These are phyloP conservation scores for Zygosaccharomyces bisporus DNA, from an alignment of 805 yeast species.

Conservation along the genomic window DNA sequence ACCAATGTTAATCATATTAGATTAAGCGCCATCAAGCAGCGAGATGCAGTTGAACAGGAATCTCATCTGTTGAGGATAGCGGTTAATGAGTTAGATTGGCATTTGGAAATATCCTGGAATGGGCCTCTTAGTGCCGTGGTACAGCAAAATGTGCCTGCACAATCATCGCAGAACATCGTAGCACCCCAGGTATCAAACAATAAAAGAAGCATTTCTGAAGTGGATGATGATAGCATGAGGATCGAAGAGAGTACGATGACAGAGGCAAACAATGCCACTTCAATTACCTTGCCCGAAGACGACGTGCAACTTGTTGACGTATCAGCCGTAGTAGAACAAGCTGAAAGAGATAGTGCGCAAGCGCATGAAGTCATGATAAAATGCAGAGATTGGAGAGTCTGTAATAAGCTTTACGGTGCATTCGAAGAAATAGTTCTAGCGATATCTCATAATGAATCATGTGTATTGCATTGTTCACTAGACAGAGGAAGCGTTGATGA, in stretches of 20 bases:
- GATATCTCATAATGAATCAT: constrained; percentile 52
- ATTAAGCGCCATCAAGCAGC: constrained; percentile 40
- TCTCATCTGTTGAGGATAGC: constrained; percentile 23
- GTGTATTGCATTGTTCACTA: constrained; percentile 62
- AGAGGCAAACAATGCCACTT: constrained; percentile 1
- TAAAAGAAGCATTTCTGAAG: neutral
- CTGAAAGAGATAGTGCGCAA: constrained; percentile 20
- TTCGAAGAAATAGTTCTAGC: constrained; percentile 60
- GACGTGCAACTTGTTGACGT: constrained; percentile 19
- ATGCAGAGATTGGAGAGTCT: constrained; percentile 65
- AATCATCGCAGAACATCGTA: constrained; percentile 1
- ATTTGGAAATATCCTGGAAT: constrained; percentile 35
- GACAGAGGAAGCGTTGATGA: constrained; percentile 43
- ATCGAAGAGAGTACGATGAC: constrained; percentile 27
- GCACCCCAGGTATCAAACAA: neutral
- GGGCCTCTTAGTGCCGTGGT: constrained; percentile 31
- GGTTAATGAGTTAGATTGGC: constrained; percentile 35
- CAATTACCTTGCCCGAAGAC: neutral
- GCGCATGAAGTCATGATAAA: constrained; percentile 47
- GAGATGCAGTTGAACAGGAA: constrained; percentile 9
- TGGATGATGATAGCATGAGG: constrained; percentile 12
- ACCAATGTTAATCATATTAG: constrained; percentile 48
- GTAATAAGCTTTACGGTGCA: constrained; percentile 54
- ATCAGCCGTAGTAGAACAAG: constrained; percentile 25
- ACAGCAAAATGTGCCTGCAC: constrained; percentile 10